A percentile compares a stretch with the other conserved stretches of the same genome.
phyloP scores from a whole-genome alignment of 129 eudicot genomes.

The Saussurea involucrata region DNA sequence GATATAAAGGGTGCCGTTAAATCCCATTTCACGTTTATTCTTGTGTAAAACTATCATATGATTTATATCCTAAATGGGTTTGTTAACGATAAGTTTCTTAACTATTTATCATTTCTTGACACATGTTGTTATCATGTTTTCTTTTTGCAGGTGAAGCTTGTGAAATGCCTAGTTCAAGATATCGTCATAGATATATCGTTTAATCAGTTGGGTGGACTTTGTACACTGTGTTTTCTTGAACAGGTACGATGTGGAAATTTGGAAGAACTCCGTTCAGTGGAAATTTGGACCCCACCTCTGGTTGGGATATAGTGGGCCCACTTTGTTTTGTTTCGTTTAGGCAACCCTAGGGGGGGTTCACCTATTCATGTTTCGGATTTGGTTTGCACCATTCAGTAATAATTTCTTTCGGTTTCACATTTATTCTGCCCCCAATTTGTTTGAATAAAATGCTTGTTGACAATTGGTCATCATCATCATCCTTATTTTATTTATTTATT shows the following conservation, averaged over 20 bases:
- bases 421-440: too few species aligned
- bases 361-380: too few species aligned
- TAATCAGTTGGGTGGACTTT: slow-evolving; percentile 93
- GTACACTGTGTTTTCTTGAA: slow-evolving; percentile 92
- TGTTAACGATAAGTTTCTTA: background rate
- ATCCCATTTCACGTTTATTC: background rate
- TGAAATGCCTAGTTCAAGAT: slow-evolving; percentile 82
- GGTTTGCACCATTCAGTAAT: too few species aligned
- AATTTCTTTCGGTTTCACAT: too few species aligned
- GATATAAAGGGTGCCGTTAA: background rate
- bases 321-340: too few species aligned
- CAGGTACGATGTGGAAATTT: slow-evolving; percentile 50
- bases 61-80: slow-evolving; percentile 6
- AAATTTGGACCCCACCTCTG: too few species aligned
- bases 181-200: slow-evolving; percentile 84
- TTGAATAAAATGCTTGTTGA: background rate
- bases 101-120: background rate
- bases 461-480: background rate
- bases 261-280: background rate
- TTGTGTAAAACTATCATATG: background rate
- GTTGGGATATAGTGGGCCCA: too few species aligned
- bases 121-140: background rate
- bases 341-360: too few species aligned
- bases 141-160: slow-evolving; percentile 79
- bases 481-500: background rate